phyloP scores from a whole-genome alignment of 345 rosid species.

The Moricandia moricandioides region DNA sequence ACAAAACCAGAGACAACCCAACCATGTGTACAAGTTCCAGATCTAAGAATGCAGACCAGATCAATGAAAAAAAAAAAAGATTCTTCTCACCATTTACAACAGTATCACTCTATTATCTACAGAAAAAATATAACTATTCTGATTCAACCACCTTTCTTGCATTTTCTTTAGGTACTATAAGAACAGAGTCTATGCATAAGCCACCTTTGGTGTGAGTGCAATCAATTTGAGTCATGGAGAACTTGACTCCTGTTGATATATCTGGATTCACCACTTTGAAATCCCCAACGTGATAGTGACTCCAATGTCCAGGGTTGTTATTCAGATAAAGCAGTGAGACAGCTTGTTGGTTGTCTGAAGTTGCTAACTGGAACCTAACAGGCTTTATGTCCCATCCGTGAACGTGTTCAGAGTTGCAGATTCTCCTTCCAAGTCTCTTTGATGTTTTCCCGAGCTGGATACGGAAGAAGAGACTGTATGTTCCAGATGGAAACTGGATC shows the following conservation, averaged over 20 bases:
- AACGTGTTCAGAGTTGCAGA: constrained; percentile 66
- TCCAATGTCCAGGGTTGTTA: constrained; percentile 66
- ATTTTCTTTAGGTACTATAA: constrained; percentile 52
- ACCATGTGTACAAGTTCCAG: constrained; percentile 31
- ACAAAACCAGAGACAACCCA: constrained; percentile 25
- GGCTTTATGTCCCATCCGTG: constrained; percentile 95
- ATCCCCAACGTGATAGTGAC: constrained; percentile 70
- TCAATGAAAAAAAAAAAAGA: constrained; percentile 6
- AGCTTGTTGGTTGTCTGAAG: constrained; percentile 66
- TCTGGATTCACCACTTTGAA: constrained; percentile 49
- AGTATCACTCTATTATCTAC: constrained; percentile 28
- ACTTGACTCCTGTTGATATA: constrained; percentile 43
- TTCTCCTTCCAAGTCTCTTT: constrained; percentile 68
- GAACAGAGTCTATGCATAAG: constrained; percentile 67
- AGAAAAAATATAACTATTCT: constrained; percentile 4
- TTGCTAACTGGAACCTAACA: constrained; percentile 67
- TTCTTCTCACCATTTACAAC: constrained; percentile 26
- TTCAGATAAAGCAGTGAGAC: constrained; percentile 50
- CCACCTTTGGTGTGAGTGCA: constrained; percentile 98
- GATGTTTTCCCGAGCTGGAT: constrained; percentile 63
- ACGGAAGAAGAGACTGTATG: constrained; percentile 77
- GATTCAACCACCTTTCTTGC: constrained; percentile 36
- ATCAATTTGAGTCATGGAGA: constrained; percentile 82
- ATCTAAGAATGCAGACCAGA: constrained; percentile 4
- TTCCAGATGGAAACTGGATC: constrained; percentile 73